phyloP scores from a whole-genome alignment of 257 asterid genomes.

The Fraxinus excelsior region DNA sequence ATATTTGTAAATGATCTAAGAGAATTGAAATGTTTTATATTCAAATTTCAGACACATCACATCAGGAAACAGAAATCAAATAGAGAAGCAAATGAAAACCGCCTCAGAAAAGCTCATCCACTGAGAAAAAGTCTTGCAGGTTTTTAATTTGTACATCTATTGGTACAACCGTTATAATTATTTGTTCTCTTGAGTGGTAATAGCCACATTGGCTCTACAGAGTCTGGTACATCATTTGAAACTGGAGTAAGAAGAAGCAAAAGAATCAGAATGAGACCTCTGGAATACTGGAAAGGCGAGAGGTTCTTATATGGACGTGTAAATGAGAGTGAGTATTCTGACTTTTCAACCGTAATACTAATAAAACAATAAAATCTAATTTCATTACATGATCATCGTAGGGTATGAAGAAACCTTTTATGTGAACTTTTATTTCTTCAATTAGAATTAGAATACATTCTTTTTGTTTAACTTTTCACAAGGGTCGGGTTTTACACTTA shows the following conservation, averaged over 20 bases:
- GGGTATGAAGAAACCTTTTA: no score
- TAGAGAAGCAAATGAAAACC: slow-evolving; percentile 34
- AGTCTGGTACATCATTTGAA: slow-evolving; percentile 69
- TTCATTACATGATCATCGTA: not conserved
- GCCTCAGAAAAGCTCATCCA: slow-evolving; percentile 44
- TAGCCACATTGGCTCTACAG: slow-evolving; percentile 46
- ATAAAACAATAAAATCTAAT: not conserved
- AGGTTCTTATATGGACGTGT: slow-evolving; percentile 68
- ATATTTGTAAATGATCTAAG: not conserved
- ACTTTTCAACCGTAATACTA: not conserved
- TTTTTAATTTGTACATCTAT: slow-evolving; percentile 33
- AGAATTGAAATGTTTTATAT: not conserved
- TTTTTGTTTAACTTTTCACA: not conserved
- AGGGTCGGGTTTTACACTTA: not conserved
- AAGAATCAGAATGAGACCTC: slow-evolving; percentile 78
- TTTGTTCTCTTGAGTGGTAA: slow-evolving; percentile 16
- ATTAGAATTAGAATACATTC: not conserved
- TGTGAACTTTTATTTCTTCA: not conserved
- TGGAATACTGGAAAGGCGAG: slow-evolving; percentile 94
- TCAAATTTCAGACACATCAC: slow-evolving; percentile 36
- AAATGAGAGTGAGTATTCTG: slow-evolving; percentile 58
- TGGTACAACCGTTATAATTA: slow-evolving; percentile 5
- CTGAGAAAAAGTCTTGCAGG: slow-evolving; percentile 87
- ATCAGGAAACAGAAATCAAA: slow-evolving; percentile 20
- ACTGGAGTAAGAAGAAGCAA: slow-evolving; percentile 86